A percentile compares a stretch with the other conserved stretches of the same genome.
Evolutionary conservation across 2,329 filamentous ascomycete genomes (phyloP).

Genomic region (Coniochaeta pulveracea): DNA sequence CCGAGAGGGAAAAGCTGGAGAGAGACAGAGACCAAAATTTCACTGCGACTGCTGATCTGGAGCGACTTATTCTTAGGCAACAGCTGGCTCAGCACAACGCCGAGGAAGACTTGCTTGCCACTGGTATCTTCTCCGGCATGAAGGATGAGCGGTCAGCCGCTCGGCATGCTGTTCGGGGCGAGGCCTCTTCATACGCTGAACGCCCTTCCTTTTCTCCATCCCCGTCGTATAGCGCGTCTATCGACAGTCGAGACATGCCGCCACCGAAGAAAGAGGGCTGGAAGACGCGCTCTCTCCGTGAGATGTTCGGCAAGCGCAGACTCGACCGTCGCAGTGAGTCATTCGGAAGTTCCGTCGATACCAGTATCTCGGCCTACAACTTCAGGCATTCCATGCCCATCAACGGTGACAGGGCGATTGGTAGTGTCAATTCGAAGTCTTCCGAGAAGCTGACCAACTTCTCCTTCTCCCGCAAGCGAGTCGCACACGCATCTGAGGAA

Average conservation of each 20-base stretch:
- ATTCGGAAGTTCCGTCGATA: slow-evolving; percentile 11
- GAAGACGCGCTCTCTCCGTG: slow-evolving; percentile 15
- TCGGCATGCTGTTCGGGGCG: slow-evolving; percentile 23
- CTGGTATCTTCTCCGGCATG: slow-evolving; percentile 28
- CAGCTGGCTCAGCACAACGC: slow-evolving; percentile 19
- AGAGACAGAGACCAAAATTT: slow-evolving; percentile 6
- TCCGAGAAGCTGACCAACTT: slow-evolving; percentile 11
- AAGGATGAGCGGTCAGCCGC: slow-evolving; percentile 23
- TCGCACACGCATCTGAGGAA: slow-evolving; percentile 9
- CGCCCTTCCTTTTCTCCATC: background rate
- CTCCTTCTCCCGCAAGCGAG: slow-evolving; percentile 9
- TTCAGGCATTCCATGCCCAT: slow-evolving; percentile 12
- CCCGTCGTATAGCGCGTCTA: slow-evolving; percentile 3
- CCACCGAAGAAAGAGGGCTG: slow-evolving; percentile 11
- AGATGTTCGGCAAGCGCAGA: slow-evolving; percentile 10
- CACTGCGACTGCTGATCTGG: slow-evolving; percentile 6
- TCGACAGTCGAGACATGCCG: slow-evolving; percentile 1
- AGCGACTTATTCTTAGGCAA: slow-evolving; percentile 13
- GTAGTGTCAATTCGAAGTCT: too few species aligned
- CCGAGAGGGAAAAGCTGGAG: slow-evolving; percentile 10
- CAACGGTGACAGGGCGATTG: background rate
- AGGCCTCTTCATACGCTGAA: slow-evolving; percentile 10
- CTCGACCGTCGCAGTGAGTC: slow-evolving; percentile 10
- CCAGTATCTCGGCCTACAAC: slow-evolving; percentile 6
- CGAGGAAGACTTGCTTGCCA: slow-evolving; percentile 27